Evolutionary conservation across 2,329 filamentous ascomycete genomes (phyloP), one percentile per base, ranked within the genome.

Genomic region (Curvularia sp.): DNA sequence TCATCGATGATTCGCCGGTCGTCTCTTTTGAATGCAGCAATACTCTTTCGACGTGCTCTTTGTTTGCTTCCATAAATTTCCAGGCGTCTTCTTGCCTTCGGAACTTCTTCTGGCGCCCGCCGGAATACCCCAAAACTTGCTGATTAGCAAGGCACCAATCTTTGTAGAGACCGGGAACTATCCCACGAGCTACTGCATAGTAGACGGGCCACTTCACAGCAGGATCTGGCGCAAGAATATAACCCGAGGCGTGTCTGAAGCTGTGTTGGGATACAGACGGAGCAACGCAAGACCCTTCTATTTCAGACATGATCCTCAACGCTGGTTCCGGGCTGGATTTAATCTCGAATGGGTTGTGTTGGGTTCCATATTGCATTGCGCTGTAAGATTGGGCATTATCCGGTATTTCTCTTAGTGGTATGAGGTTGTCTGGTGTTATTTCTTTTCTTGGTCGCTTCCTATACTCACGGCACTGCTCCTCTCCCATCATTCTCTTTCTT

Each of bases 101-200:
- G 57, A 83, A 83, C 1, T 73, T 75, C 65, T 78, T 79, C 52
- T 81, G 85, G 59, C 10, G 8, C 13, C 13, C 12, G 4, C 87
- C 87, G 66, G 89, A 88, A 73, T 88, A 89, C 1, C 89, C 90
- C 27, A 82, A 85, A 59, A 95, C 90, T 64, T 93, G 89, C 63
- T 86, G 80, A 58, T 89, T 82, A 8, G 89, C 91, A 30, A 87
- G 84, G 12, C 83, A 76, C 92, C 92, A 89, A 49, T 84, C 81
- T 2, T 82, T 83, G 71, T 89, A 89, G 4, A 89, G 84, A 2
- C 86, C 86, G 0, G 86, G 84, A 12, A 79, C 75, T 27, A 80
- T 80, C 8, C 87, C 87, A 53, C 77, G 78, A 66, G 83, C 84
- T 5, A 89, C 84, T 10, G 81, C 87, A 59, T 89, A 89, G 71